These are phyloP conservation scores for Berkeleyomyces basicola DNA, from an alignment of 2,329 filamentous ascomycete genomes.

Conservation along the genomic window DNA sequence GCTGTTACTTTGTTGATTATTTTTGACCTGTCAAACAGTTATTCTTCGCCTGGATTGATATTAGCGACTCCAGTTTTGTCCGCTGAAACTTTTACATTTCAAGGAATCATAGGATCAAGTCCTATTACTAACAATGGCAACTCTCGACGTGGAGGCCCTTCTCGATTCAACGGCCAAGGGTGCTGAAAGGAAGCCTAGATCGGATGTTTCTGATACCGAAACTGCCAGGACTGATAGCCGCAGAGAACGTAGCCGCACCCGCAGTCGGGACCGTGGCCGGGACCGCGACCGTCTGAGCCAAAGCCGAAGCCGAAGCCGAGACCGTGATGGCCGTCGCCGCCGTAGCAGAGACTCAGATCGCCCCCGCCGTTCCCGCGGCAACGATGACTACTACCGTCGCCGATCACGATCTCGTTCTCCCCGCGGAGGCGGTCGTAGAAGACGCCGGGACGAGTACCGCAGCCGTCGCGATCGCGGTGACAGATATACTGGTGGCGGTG, in stretches of 20 bases:
- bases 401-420: slow-evolving; percentile 61
- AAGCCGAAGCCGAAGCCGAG: slow-evolving; percentile 35
- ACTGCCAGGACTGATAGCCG: slow-evolving; percentile 41
- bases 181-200: slow-evolving; percentile 27
- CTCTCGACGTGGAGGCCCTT: slow-evolving; percentile 69
- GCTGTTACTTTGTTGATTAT: neutral
- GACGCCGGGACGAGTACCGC: slow-evolving; percentile 22
- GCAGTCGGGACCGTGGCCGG: slow-evolving; percentile 39
- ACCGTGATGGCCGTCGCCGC: slow-evolving; percentile 42
- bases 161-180: slow-evolving; percentile 67
- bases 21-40: neutral
- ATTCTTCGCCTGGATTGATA: neutral
- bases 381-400: slow-evolving; percentile 49
- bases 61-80: neutral
- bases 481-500: slow-evolving; percentile 36
- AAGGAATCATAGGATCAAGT: neutral
- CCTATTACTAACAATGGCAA: slow-evolving; percentile 25
- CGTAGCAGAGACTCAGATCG: slow-evolving; percentile 68
- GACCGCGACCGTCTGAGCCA: slow-evolving; percentile 34
- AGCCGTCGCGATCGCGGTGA: slow-evolving; percentile 31
- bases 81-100: neutral
- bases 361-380: slow-evolving; percentile 44
- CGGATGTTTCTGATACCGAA: slow-evolving; percentile 34
- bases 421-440: slow-evolving; percentile 24
- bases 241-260: slow-evolving; percentile 21